Base-by-base conservation (phyloP, 768 basidiomycete genomes). In the Neoboletus magnificus region DNA sequence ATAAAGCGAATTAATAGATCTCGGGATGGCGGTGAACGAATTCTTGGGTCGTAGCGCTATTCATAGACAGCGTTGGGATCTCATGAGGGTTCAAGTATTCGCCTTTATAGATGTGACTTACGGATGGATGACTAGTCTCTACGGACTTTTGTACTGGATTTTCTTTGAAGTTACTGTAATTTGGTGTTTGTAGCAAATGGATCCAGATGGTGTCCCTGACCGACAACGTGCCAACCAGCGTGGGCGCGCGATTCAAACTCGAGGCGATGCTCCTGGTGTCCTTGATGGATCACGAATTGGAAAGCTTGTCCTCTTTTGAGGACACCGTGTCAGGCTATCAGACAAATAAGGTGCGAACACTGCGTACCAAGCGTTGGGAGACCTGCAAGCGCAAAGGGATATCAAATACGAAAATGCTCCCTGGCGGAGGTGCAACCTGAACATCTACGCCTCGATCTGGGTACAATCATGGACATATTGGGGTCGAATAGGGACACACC, bases 371-470 rank as follows among this genome's bases (percentile, higher is more conserved):
- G 41, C 50, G 27, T 35, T 27, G 23, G 42, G 15, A 30, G 45
- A 36, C 52, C 39, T 54, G 62, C 42, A 51, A 53, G 49, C 40
- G 54, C 39, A 58, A 29, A 29, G 42, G 5, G 25, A 64, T 60
- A 65, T 62, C 53, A 65, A 67, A 67, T 65, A 47, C n/a, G 30
- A 50, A 40, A 56, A 56, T 52, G 46, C 40, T 55, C 52, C 52
- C 36, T 33, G 35, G 54, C 39, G 45, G 20, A 20, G 32, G 50
- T 10, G 39, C 25, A 27, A 16, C 11, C 22, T 27, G 32, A 36
- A 46, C 45, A 44, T 48, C 16, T 54, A n/a, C 15, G 54, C 41
- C 42, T 54, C 51, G 48, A 46, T 51, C 44, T 51, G 54, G 60
- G 60, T 43, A 43, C 54, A 53, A 40, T 41, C 48, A 55, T 50